Evolutionary conservation across 768 basidiomycete species (phyloP), one percentile per base, ranked within the genome.

Genomic region (Tulasnella sp.): DNA sequence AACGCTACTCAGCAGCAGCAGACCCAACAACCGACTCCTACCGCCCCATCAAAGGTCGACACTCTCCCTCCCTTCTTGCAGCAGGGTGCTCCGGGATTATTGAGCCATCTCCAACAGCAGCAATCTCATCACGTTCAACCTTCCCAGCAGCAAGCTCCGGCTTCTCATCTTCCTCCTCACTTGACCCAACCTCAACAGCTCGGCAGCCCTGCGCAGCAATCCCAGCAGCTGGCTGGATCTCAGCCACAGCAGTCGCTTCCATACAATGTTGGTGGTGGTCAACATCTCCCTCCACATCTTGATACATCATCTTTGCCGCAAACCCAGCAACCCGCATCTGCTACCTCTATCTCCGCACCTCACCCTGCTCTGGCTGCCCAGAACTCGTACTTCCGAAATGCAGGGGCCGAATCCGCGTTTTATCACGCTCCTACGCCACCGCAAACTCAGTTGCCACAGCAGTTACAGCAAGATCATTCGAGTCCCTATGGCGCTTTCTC

Each of bases 401-500:
- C 72, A 15, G 71, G 31, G 2, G 71, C 34, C 8, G 49, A 34
- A 14, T 72, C 71, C 9, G 6, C 71, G 8, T 72, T 37, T 22
- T 76, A 70, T 58, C 74, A 76, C 34, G 74, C 74, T 34, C 68
- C 74, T 1, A 75, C 74, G 7, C 74, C 74, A 17, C 74, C 58
- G 12, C 74, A 75, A 72, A 69, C 67, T 31, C 71, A 72, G 38
- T 72, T 52, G 68, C 42, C 75, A 25, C 68, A 76, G 70, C 77
- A 38, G 37, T 37, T 38, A 9, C 37, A 71, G 49, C 68, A 68
- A 68, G 68, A 78, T 40, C 71, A 69, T 67, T 29, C 77, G 12
- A 71, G 69, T 36, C 37, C 77, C 9, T 77, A 77, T 34, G 75
- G 67, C n/a, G 77, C 45, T 11, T 78, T 78, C 76, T n/a, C 77